Evolutionary conservation across 2,329 filamentous ascomycete species (phyloP).

Genomic region (Fusarium citri): DNA sequence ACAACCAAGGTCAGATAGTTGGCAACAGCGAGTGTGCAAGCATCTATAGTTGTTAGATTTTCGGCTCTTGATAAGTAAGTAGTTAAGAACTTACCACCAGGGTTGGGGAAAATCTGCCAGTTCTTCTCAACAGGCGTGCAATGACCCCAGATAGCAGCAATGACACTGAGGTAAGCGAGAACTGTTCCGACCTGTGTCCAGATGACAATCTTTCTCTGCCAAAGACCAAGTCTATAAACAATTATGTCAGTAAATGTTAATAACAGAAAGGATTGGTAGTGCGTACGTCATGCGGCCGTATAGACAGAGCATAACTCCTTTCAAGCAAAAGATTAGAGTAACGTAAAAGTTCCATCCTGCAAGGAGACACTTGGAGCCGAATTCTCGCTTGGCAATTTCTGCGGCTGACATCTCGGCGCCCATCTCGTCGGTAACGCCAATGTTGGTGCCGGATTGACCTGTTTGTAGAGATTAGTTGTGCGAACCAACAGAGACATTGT

Average conservation of each 20-base stretch:
- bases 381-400: conserved; percentile 45
- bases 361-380: conserved; percentile 52
- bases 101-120: conserved; percentile 57
- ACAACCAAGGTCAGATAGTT: conserved; percentile 54
- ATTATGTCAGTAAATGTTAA: conserved; percentile 8
- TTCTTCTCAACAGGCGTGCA: conserved; percentile 54
- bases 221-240: conserved; percentile 49
- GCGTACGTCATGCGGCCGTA: conserved; percentile 57
- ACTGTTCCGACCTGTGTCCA: conserved; percentile 48
- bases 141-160: conserved; percentile 51
- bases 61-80: rapidly evolving
- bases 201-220: conserved; percentile 54
- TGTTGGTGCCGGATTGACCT: conserved; percentile 55
- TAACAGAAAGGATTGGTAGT: neutral
- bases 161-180: conserved; percentile 49
- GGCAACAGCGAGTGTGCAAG: conserved; percentile 51
- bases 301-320: conserved; percentile 58
- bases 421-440: conserved; percentile 50
- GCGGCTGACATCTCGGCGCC: conserved; percentile 47
- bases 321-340: conserved; percentile 57
- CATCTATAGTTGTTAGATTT: conserved; percentile 38
- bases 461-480: conserved; percentile 18
- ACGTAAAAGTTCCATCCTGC: conserved; percentile 57
- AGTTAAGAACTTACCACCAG: conserved; percentile 49
- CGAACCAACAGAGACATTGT: neutral